Percentiles rank a stretch among this genome's conserved stretches.
phyloP scores from a whole-genome alignment of 192 early-diverging fungal genomes.

The Coemansia sp. region DNA sequence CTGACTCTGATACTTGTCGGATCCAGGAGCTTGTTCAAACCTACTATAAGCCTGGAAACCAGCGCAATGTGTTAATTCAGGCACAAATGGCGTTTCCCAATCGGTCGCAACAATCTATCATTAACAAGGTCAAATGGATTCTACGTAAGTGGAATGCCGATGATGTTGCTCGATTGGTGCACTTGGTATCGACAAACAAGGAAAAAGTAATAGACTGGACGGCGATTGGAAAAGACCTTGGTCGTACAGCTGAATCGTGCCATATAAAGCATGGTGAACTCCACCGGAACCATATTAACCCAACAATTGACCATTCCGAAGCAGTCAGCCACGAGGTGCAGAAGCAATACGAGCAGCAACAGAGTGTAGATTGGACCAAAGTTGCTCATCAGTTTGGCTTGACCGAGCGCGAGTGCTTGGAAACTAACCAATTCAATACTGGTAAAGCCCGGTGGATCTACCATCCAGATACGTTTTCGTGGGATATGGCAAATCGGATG shows the following conservation, averaged over 20 bases:
- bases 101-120: not conserved
- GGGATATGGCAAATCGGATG: constrained; percentile 12
- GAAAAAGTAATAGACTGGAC: not conserved
- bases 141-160: not conserved
- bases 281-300: not conserved
- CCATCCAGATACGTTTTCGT: constrained; percentile 14
- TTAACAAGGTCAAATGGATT: not conserved
- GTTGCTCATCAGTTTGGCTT: not conserved
- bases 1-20: not conserved
- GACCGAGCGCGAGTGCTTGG: constrained; percentile 10
- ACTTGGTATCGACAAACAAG: not conserved
- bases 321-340: not conserved
- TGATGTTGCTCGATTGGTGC: not conserved
- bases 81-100: not conserved
- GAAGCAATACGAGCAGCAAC: not conserved
- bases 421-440: not conserved
- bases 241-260: not conserved
- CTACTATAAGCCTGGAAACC: not conserved
- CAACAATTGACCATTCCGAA: not conserved
- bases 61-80: not conserved
- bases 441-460: constrained; percentile 18
- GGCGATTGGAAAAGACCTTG: constrained; percentile 4
- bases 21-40: not conserved
- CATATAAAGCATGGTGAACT: not conserved
- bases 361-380: constrained; percentile 3